A percentile compares a stretch with the other conserved stretches of the same genome.
phyloP scores from a whole-genome alignment of 2,329 filamentous ascomycete genomes.

The Aureobasidium sp. region DNA sequence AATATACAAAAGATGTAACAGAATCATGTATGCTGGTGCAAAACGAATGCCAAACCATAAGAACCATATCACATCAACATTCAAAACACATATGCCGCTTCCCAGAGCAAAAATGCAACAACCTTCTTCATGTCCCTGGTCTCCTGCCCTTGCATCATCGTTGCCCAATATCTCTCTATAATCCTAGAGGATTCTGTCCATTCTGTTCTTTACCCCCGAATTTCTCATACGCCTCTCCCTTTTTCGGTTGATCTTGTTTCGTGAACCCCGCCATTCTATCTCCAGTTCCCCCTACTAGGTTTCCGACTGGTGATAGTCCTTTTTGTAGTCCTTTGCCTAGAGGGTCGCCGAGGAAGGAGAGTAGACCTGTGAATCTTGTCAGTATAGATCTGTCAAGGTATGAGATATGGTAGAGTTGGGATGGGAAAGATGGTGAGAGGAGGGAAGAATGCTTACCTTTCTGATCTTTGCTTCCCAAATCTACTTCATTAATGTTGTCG shows the following conservation, averaged over 20 bases:
- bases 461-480: background rate
- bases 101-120: too few relatives aligned
- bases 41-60: too few relatives aligned
- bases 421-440: too few relatives aligned
- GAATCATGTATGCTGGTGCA: background rate
- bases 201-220: conserved; percentile 31
- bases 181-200: conserved; percentile 30
- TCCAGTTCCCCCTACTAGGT: conserved; percentile 20
- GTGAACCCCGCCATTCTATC: background rate
- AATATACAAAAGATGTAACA: background rate
- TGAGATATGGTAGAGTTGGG: background rate
- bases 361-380: conserved; percentile 12
- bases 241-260: conserved; percentile 15
- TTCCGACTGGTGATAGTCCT: conserved; percentile 26
- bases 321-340: conserved; percentile 29
- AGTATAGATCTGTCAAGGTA: background rate
- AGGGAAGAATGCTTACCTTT: background rate
- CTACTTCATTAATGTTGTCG: background rate
- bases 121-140: too few relatives aligned
- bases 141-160: background rate
- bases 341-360: conserved; percentile 28
- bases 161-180: background rate
- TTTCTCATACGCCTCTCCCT: conserved; percentile 15
- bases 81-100: too few relatives aligned
- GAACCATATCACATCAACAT: too few relatives aligned